Base-by-base conservation (phyloP, 805 yeast species). In the Jamesozyma lodderae region DNA sequence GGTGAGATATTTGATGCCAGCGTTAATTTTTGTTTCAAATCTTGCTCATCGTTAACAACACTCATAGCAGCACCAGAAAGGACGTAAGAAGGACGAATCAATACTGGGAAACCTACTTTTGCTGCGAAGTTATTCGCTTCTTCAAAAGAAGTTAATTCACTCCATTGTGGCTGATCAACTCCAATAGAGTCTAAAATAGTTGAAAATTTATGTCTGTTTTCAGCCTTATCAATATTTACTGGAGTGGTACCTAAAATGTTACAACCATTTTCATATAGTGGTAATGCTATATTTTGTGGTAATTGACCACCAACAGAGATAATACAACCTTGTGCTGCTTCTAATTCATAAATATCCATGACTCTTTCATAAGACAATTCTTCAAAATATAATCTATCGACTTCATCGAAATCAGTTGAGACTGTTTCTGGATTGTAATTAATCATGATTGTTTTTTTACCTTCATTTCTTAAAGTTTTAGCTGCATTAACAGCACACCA, bases 401-500 rank as follows among this genome's bases (percentile, higher is more conserved):
- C 98, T 69, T 90, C 98, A 64, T 90, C 98, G 57, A 85, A 90
- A 68, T 90, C 98, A 38, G 98, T 90, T 9, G 96, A 86, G 31
- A 90, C 98, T 19, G 98, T 90, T 68, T 90, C 98, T 44, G 98
- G 98, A 70, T 90, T 90, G 68, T 90, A 90, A 72, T 90, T 90
- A 59, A 90, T 75, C 98, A 90, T 90, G 49, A 90, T 79, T 23
- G 98, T 90, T 66, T 80, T 84, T 62, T 79, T 80, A 47, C 95
- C 95, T 40, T 77, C 70, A 38, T 77, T 81, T 63, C 98, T 79
- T 53, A 90, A 77, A 31, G 96, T 87, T 61, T 96, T 79, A 40
- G 95, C 96, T 41, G 98, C 83, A 47, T 92, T 77, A 46, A 90
- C 98, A 40, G 97, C 98, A 73, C 98, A 90, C 98, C 98, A 90